A percentile compares a stretch with the other conserved stretches of the same genome.
These are phyloP conservation scores for Cryptosporidium meleagridis DNA, from an alignment of 169 alveolate species.

Conservation along the genomic window DNA sequence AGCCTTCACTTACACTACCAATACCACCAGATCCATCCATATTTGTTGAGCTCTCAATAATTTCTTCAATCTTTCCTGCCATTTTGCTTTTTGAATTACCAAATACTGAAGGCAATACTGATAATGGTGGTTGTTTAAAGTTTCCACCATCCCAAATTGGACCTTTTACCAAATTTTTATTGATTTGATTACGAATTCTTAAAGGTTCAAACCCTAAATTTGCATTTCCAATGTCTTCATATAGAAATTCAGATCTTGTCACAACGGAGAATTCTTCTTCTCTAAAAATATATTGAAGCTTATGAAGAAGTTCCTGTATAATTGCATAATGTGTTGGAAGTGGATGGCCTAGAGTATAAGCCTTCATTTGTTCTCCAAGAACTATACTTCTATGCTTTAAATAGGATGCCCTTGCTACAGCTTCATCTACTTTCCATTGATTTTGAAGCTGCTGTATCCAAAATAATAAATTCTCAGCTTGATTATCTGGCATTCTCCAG, in stretches of 20 bases:
- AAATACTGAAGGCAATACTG: constrained; percentile 59
- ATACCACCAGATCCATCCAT: not conserved
- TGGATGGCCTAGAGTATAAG: constrained; percentile 55
- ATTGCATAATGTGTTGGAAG: constrained; percentile 72
- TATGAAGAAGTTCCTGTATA: constrained; percentile 57
- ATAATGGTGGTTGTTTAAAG: constrained; percentile 68
- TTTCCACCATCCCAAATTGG: constrained; percentile 65
- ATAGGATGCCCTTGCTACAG: constrained; percentile 74
- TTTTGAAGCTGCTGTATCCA: constrained; percentile 73
- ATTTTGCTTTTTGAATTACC: constrained; percentile 28
- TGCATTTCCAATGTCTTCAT: constrained; percentile 46
- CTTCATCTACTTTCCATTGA: constrained; percentile 75
- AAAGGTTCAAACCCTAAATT: constrained; percentile 34
- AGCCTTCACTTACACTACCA: not conserved
- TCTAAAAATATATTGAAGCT: constrained; percentile 69
- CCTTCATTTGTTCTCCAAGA: constrained; percentile 73
- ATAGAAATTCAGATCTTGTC: constrained; percentile 59
- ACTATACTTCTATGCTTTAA: constrained; percentile 68
- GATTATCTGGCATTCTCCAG: constrained; percentile 75
- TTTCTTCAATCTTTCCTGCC: not conserved
- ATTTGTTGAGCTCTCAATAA: not conserved
- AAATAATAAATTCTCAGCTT: constrained; percentile 61
- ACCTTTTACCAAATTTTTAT: not conserved
- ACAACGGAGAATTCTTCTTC: constrained; percentile 67
- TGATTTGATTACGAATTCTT: not conserved